These are phyloP conservation scores for Xylaria longipes DNA, from an alignment of 495 filamentous ascomycete species.

Conservation along the genomic window DNA sequence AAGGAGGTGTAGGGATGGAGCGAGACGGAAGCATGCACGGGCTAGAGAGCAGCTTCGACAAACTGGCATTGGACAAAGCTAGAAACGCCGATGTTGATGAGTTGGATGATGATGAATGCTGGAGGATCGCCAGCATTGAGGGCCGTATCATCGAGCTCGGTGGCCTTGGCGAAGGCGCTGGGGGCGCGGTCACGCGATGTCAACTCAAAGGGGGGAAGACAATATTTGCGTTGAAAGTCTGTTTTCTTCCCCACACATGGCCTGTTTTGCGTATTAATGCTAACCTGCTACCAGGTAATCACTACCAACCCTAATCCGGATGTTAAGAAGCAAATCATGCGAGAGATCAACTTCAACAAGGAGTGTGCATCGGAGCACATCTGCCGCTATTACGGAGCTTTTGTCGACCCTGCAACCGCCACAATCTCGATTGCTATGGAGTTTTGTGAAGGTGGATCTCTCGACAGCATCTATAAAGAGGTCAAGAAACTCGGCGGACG, in stretches of 20 bases:
- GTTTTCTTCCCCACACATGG: conserved; percentile 30
- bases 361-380: conserved; percentile 93
- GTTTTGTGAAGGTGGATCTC: conserved; percentile 94
- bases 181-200: conserved; percentile 92
- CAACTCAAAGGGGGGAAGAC: conserved; percentile 89
- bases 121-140: conserved; percentile 89
- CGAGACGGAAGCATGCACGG: conserved; percentile 72
- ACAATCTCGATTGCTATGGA: conserved; percentile 99
- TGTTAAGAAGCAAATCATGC: conserved; percentile 96
- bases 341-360: conserved; percentile 96
- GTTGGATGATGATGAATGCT: conserved; percentile 92
- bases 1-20: conserved; percentile 71
- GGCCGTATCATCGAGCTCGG: conserved; percentile 88
- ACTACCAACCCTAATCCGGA: conserved; percentile 97
- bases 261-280: conserved; percentile 3
- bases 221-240: conserved; percentile 94
- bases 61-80: conserved; percentile 78
- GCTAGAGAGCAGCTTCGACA: conserved; percentile 71
- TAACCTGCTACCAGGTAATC: conserved; percentile 73
- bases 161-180: conserved; percentile 91
- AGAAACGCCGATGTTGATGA: conserved; percentile 87
- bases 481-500: conserved; percentile 93
- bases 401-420: conserved; percentile 88
- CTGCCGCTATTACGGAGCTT: conserved; percentile 95
- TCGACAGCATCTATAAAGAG: conserved; percentile 96